phyloP scores from a whole-genome alignment of 2,329 filamentous ascomycete genomes.

The Alternaria panax region DNA sequence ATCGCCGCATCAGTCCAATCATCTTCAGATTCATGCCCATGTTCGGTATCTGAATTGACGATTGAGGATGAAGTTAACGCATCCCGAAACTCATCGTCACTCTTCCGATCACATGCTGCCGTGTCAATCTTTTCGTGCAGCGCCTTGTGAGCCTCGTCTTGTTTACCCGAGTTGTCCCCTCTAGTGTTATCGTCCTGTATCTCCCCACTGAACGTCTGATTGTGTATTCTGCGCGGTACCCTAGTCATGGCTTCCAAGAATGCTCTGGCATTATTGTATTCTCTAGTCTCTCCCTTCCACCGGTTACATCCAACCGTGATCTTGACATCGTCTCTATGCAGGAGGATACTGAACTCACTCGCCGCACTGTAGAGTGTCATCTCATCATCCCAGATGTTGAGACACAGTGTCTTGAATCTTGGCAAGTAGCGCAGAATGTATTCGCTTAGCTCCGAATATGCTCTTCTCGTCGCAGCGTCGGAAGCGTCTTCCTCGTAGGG shows the following conservation, averaged over 20 bases:
- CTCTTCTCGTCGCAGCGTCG: slow-evolving; percentile 9
- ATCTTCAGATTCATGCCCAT: slow-evolving; percentile 2
- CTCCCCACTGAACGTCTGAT: neutral
- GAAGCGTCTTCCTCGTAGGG: slow-evolving; percentile 42
- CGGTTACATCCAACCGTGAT: slow-evolving; percentile 17
- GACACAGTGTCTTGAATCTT: slow-evolving; percentile 21
- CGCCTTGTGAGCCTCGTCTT: neutral
- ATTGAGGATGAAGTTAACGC: neutral
- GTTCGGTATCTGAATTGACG: neutral
- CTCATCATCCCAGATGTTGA: slow-evolving; percentile 29
- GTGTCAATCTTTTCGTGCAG: neutral
- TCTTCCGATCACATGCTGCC: neutral
- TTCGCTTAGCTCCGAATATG: slow-evolving; percentile 28
- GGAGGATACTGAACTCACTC: slow-evolving; percentile 19
- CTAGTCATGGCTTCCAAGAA: slow-evolving; percentile 14
- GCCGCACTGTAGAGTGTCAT: slow-evolving; percentile 7
- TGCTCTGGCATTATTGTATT: slow-evolving; percentile 4
- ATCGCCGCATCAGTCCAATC: slow-evolving; percentile 18
- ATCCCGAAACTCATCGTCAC: neutral
- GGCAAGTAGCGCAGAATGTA: slow-evolving; percentile 26
- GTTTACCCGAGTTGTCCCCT: neutral
- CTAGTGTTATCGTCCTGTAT: neutral
- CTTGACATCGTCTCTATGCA: slow-evolving; percentile 14
- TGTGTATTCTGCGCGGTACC: neutral
- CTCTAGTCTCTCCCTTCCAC: slow-evolving; percentile 5